These are phyloP conservation scores for Polyporus arcularius DNA, from an alignment of 768 basidiomycete genomes.

Conservation along the genomic window DNA sequence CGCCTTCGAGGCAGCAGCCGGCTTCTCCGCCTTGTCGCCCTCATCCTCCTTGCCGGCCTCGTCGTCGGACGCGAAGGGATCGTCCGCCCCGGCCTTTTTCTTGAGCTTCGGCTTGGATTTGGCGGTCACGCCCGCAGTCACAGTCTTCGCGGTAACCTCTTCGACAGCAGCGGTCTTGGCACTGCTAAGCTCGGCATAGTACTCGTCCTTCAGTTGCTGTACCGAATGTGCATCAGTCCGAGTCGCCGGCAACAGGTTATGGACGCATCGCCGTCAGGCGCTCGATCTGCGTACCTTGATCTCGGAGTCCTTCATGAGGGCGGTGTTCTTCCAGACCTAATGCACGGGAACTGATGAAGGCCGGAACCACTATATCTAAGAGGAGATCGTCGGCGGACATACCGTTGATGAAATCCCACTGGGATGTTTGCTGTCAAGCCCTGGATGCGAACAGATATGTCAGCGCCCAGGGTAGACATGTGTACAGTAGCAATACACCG, in stretches of 20 bases:
- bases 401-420: slow-evolving; percentile 76
- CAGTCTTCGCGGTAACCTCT: slow-evolving; percentile 21
- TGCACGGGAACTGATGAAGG: slow-evolving; percentile 8
- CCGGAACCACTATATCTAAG: background rate
- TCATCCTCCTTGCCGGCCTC: slow-evolving; percentile 29
- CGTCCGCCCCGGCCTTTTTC: slow-evolving; percentile 41
- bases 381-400: slow-evolving; percentile 20
- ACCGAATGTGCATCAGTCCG: background rate
- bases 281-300: slow-evolving; percentile 49
- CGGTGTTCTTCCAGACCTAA: slow-evolving; percentile 69
- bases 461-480: background rate
- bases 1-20: background rate
- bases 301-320: slow-evolving; percentile 59
- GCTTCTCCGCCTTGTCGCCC: slow-evolving; percentile 19
- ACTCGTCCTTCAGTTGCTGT: slow-evolving; percentile 66
- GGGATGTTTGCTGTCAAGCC: slow-evolving; percentile 75
- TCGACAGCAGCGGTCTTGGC: slow-evolving; percentile 25
- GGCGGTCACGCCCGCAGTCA: slow-evolving; percentile 25
- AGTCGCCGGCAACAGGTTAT: background rate
- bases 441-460: slow-evolving; percentile 31
- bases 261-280: background rate
- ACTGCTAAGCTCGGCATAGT: slow-evolving; percentile 47
- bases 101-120: slow-evolving; percentile 53
- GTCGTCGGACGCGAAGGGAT: slow-evolving; percentile 63
- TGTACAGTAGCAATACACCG: background rate